A percentile compares a stretch with the other conserved stretches of the same genome.
phyloP scores from a whole-genome alignment of 495 filamentous ascomycete genomes.

The Glarea lozoyensis region DNA sequence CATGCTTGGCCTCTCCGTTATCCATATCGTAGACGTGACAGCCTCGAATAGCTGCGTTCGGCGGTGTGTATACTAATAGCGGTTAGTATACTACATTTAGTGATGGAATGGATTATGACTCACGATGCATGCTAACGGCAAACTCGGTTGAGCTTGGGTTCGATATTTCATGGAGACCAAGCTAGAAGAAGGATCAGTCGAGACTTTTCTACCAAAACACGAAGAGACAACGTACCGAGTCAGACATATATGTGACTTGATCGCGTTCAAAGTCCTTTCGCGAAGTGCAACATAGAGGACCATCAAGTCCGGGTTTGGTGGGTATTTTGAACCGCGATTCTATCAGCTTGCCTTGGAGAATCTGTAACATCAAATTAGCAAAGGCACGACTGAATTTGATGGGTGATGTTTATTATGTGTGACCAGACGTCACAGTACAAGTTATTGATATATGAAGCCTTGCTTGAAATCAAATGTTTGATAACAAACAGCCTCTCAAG shows the following conservation, averaged over 20 bases:
- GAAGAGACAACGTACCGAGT: slow-evolving; percentile 26
- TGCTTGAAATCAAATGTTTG: too few relatives aligned
- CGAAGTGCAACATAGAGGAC: slow-evolving; percentile 9
- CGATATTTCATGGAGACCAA: slow-evolving; percentile 75
- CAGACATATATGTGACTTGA: slow-evolving; percentile 76
- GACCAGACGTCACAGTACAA: neutral
- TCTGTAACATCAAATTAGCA: too few relatives aligned
- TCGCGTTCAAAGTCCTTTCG: slow-evolving; percentile 6
- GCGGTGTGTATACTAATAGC: slow-evolving; percentile 74
- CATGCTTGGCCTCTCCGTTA: slow-evolving; percentile 49
- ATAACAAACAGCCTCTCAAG: too few relatives aligned
- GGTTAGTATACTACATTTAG: slow-evolving; percentile 8
- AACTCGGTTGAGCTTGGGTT: slow-evolving; percentile 62
- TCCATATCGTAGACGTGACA: slow-evolving; percentile 59
- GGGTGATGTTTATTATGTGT: slow-evolving; percentile 20
- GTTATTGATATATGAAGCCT: too few relatives aligned
- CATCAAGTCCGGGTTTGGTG: slow-evolving; percentile 32
- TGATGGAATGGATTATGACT: slow-evolving; percentile 23
- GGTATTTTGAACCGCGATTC: slow-evolving; percentile 72
- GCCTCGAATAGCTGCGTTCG: slow-evolving; percentile 69
- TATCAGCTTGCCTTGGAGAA: slow-evolving; percentile 66
- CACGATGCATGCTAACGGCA: slow-evolving; percentile 80
- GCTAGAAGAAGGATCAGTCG: slow-evolving; percentile 26
- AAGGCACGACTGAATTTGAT: neutral
- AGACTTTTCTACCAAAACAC: neutral